phyloP scores from a whole-genome alignment of 1,284 basidiomycete genomes.

The Trametes polyzona region DNA sequence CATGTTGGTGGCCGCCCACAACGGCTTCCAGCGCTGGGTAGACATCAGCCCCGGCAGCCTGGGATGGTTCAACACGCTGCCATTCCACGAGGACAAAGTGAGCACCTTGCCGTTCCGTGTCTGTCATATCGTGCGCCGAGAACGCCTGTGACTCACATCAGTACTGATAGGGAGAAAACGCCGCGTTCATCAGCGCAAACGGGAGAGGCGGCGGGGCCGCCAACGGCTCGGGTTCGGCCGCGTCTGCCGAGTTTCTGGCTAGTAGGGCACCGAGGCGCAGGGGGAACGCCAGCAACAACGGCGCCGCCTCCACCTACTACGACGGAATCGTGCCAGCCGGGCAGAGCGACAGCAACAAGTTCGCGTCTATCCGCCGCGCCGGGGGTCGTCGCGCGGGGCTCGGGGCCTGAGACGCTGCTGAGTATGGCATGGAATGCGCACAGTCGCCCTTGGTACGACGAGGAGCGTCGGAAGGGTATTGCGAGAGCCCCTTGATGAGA shows the following conservation, averaged over 20 bases:
- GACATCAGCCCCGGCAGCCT: constrained; percentile 11
- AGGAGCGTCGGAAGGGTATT: no score
- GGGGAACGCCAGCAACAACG: background rate
- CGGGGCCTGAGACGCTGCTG: no score
- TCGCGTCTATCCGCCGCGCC: background rate
- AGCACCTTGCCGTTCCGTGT: no score
- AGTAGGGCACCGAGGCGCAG: background rate
- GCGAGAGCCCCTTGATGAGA: no score
- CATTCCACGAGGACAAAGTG: background rate
- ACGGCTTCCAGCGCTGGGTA: constrained; percentile 8
- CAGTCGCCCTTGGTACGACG: no score
- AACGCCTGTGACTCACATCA: background rate
- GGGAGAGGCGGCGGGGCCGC: background rate
- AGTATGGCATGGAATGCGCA: no score
- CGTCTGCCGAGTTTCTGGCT: background rate
- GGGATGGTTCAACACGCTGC: constrained; percentile 9
- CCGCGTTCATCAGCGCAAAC: background rate
- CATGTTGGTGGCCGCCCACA: background rate
- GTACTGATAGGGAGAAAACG: background rate
- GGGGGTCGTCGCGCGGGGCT: background rate
- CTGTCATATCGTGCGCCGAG: no score
- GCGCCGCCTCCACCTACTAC: background rate
- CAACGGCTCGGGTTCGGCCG: background rate
- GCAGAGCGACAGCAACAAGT: no score
- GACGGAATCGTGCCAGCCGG: no score